Base-by-base conservation (phyloP, 345 rosid genomes). In the Acer yangbiense region DNA sequence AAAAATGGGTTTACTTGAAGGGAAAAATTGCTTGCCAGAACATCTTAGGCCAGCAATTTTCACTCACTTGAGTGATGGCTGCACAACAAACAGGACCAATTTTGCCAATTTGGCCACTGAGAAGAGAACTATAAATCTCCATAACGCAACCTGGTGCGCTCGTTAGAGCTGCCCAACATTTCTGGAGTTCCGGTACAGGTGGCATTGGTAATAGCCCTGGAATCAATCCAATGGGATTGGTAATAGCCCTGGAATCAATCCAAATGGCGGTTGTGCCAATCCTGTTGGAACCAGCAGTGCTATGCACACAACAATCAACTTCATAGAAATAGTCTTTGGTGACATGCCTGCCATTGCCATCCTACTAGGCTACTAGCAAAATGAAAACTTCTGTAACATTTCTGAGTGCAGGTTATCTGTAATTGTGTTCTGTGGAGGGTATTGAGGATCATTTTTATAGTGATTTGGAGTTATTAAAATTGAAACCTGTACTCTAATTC, bases 21-120 rank as follows among this genome's bases (percentile, higher is more conserved):
- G 25, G 25, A 23, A 23, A 23, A 23, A 23, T 23, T 23, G 25
- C 25, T 23, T 23, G 25, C 25, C 25, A 23, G 25, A 68, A 76
- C 79, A 69, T 57, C 16, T 58, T 76, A 44, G 68, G 68, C 68
- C 67, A 76, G 13, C 79, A 76, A 8, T n/a, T 12, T 9, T 76
- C 58, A 0, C 7, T 41, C 10, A 76, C 48, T 41, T 69, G 27
- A 44, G 57, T 21, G 8, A 76, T 43, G 46, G 79, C 68, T 5
- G 32, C 32, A 44, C 79, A 76, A 18, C 79, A 76, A 44, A 41
- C 48, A 46, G 62, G 69, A 62, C 74, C 32, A 68, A 68, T 25
- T 21, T 13, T n/a, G 1, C 68, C 67, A 41, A 76, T 16, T 76
- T 76, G 73, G 25, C 44, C 74, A 16, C 11, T 18, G 16, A 54